Evolutionary conservation across 441 rosid species (phyloP), one percentile per base, ranked within the genome.

Genomic region (Mallotus repandus): DNA sequence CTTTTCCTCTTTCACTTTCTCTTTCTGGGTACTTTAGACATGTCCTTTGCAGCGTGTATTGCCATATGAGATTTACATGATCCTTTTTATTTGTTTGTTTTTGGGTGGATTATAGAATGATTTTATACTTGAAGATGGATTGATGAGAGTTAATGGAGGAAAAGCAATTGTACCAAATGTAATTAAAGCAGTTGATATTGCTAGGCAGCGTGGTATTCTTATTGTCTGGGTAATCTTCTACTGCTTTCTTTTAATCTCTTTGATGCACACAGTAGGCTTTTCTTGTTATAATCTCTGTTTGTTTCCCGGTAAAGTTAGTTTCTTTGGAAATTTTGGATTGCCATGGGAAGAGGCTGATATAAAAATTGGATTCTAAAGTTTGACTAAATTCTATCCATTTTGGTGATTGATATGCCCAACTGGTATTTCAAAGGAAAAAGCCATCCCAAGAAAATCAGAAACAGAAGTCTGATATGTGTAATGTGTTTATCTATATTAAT

Each of bases 111-210:
- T 52, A 71, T 77, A 92, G 94, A 90, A 89, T 22, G 94, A 90
- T 79, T 88, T 91, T 59, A 76, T 94, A 63, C 76, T 80, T 52
- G 94, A 88, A 25, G 84, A 81, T 78, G 85, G 87, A 16, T 75
- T 74, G 76, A 63, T 58, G 84, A 73, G 71, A 74, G 90, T 92
- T 60, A 73, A 81, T 76, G 96, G 92, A 62, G 99, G 91, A 50
- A 82, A 81, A 82, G 80, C 86, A 67, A 86, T 92, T 48, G 88
- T 92, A 59, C 86, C 90, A 43, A 89, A 87, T 72, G 97, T 92
- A 12, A 72, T 94, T 7, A 83, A 77, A 75, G 83, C 91, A 6
- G 94, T 94, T 58, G 90, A 89, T 68, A 78, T 85, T 68, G 92
- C 98, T 38, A 84, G 97, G 88, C 80, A 82, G 77, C 91, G 85